These are phyloP conservation scores for Epicoccum sorghinum DNA, from an alignment of 2,329 filamentous ascomycete species.

Conservation along the genomic window DNA sequence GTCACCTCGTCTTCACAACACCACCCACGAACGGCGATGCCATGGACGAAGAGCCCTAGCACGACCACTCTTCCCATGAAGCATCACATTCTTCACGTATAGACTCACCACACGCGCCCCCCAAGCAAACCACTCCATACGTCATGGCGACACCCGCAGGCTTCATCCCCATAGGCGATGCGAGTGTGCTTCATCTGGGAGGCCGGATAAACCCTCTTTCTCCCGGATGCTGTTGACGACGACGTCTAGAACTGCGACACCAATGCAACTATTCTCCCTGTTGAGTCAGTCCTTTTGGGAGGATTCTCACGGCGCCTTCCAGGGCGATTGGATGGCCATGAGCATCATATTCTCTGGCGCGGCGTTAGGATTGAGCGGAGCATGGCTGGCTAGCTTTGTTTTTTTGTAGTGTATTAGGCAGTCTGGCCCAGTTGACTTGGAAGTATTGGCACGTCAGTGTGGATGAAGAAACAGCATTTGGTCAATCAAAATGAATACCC, in stretches of 20 bases:
- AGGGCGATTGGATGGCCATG: background rate
- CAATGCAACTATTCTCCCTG: background rate
- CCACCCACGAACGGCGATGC: slow-evolving; percentile 17
- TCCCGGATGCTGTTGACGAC: no score
- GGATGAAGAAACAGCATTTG: no score
- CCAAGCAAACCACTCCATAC: background rate
- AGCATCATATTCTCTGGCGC: background rate
- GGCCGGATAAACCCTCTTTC: background rate
- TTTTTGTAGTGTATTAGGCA: background rate
- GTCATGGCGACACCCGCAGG: background rate
- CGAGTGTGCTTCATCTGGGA: background rate
- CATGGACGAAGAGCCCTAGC: slow-evolving; percentile 7
- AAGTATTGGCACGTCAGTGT: no score
- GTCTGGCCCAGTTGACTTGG: no score
- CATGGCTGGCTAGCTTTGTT: background rate
- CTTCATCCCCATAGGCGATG: background rate
- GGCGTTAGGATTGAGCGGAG: slow-evolving; percentile 1
- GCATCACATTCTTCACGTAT: background rate
- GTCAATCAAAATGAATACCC: no score
- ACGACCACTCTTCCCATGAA: background rate
- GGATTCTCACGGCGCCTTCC: no score
- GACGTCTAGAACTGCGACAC: background rate
- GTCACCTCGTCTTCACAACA: slow-evolving; percentile 49
- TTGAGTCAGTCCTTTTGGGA: background rate
- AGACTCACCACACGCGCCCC: background rate